Percentiles rank a stretch among this genome's conserved stretches.
phyloP scores from a whole-genome alignment of 192 early-diverging fungal genomes.

The Blastocladiella britannica region DNA sequence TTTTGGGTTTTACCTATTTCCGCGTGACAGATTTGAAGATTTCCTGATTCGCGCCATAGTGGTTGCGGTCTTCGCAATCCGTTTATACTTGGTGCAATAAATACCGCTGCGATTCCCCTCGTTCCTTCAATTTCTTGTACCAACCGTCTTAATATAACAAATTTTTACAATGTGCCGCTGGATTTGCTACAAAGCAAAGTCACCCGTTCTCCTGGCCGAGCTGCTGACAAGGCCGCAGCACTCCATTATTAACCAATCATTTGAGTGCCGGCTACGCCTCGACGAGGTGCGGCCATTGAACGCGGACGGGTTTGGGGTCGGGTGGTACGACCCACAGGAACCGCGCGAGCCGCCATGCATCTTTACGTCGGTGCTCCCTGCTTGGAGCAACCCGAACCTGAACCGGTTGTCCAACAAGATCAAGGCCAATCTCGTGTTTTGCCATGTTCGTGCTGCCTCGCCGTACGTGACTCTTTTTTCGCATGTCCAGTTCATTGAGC shows the following conservation, averaged over 20 bases:
- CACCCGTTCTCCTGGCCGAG: conserved; percentile 48
- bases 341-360: conserved; percentile 39
- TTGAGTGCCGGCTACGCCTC: conserved; percentile 45
- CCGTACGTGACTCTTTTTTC: too few relatives aligned
- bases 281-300: conserved; percentile 42
- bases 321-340: conserved; percentile 13
- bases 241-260: conserved; percentile 63
- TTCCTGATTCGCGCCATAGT: too few relatives aligned
- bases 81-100: too few relatives aligned
- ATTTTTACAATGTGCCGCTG: conserved; percentile 48
- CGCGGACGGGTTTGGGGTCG: conserved; percentile 63
- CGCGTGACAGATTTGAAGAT: too few relatives aligned
- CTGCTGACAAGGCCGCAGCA: conserved; percentile 51
- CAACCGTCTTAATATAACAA: too few relatives aligned
- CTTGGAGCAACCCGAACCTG: conserved; percentile 60
- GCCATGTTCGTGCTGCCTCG: conserved; percentile 56
- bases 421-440: conserved; percentile 49
- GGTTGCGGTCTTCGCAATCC: too few relatives aligned
- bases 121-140: too few relatives aligned
- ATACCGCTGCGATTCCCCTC: too few relatives aligned
- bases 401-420: conserved; percentile 55
- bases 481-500: too few relatives aligned
- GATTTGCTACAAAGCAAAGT: conserved; percentile 56
- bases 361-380: conserved; percentile 59
- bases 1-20: too few relatives aligned